Evolutionary conservation across 129 eudicot species (phyloP), one percentile per base, ranked within the genome.

Genomic region (Chrysanthemum lavandulifolium): DNA sequence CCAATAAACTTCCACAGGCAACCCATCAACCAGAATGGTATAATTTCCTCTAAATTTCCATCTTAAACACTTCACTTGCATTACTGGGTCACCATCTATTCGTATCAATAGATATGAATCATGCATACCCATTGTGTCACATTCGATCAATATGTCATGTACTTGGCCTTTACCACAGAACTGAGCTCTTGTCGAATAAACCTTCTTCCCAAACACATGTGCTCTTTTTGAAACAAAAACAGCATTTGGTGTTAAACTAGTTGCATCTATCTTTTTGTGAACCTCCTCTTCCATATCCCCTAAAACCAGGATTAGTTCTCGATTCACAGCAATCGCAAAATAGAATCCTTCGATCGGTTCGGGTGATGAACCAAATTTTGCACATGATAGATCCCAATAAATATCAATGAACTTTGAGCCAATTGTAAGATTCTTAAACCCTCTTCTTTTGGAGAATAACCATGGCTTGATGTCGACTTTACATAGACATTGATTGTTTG

Each of bases 11-110:
- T 89, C 87, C 10, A 89, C 89, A 1, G 89, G 82, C 12, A 86
- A 50, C 62, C 96, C 96, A 65, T 89, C 96, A 16, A 89, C 88
- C 75, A 82, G 68, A 68, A 89, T 80, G 1, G 85, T 86, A 5
- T 82, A 71, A 65, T 89, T 89, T 0, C 96, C 96, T 73, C 96
- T 67, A 65, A 89, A 89, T 40, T 89, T 89, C 96, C 96, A 89
- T 50, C 67, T 55, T 6, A 89, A 79, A 43, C 83, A 77, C 69
- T 80, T 81, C 75, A 89, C 91, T 53, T 82, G 89, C 87, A 89
- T 76, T 47, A 83, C 83, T 7, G 72, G 77, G 21, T 84, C 80
- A 19, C 80, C 76, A 65, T 89, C 96, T 15, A 89, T 64, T 1
- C 83, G 75, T 54, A 89, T 76, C 77, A 83, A 53, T 5, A 89